phyloP scores from a whole-genome alignment of 495 filamentous ascomycete species.

The Choiromyces venosus region DNA sequence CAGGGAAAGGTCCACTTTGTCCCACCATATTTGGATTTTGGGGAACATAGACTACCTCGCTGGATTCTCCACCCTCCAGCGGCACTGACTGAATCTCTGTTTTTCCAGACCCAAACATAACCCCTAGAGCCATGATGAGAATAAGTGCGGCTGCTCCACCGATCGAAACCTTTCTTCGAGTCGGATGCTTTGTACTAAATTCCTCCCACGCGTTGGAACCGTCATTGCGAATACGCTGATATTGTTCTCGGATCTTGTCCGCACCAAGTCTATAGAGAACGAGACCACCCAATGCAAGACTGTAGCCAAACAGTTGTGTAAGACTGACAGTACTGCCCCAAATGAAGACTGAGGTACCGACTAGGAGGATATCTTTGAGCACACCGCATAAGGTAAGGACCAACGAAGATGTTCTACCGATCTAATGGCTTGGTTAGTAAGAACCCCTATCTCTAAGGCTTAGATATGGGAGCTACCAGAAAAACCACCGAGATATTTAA shows the following conservation, averaged over 20 bases:
- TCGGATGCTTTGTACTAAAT: slow-evolving; percentile 69
- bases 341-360: slow-evolving; percentile 80
- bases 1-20: slow-evolving; percentile 16
- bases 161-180: slow-evolving; percentile 67
- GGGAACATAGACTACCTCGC: slow-evolving; percentile 7
- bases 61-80: slow-evolving; percentile 15
- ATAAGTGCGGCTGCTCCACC: slow-evolving; percentile 56
- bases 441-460: slow-evolving; percentile 10
- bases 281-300: slow-evolving; percentile 80
- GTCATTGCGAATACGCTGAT: slow-evolving; percentile 59
- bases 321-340: slow-evolving; percentile 75
- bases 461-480: slow-evolving; percentile 58
- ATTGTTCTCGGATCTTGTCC: slow-evolving; percentile 74
- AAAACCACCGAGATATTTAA: slow-evolving; percentile 93
- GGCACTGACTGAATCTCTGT: slow-evolving; percentile 8
- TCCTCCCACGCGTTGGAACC: slow-evolving; percentile 63
- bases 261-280: slow-evolving; percentile 95
- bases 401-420: slow-evolving; percentile 93
- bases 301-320: slow-evolving; percentile 93
- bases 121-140: slow-evolving; percentile 63
- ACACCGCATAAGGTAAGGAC: slow-evolving; percentile 97
- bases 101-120: slow-evolving; percentile 18
- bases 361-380: slow-evolving; percentile 95
- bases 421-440: slow-evolving; percentile 53
- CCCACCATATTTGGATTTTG: neutral